Conservation (phyloP, 2,329 filamentous ascomycete genomes). For the Metarhizium anisopliae region DNA sequence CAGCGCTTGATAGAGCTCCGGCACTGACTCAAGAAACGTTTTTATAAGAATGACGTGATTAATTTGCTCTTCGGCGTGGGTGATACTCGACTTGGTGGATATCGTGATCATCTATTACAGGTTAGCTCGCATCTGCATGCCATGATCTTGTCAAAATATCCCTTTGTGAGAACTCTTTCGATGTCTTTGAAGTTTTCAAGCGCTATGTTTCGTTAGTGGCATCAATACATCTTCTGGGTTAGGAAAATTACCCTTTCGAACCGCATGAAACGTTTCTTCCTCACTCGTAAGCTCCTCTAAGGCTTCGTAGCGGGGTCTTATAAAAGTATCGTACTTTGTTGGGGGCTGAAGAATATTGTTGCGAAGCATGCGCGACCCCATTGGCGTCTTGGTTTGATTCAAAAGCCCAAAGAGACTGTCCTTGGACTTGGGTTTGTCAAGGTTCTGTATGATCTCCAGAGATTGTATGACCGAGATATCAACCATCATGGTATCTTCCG, state of each 20-base stretch:
- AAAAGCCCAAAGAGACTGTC: slow-evolving; percentile 78
- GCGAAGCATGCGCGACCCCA: slow-evolving; percentile 76
- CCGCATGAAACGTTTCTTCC: slow-evolving; percentile 75
- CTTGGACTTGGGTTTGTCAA: slow-evolving; percentile 67
- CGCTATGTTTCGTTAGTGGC: slow-evolving; percentile 32
- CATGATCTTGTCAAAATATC: slow-evolving; percentile 19
- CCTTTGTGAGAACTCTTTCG: slow-evolving; percentile 71
- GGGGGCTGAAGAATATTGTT: slow-evolving; percentile 86
- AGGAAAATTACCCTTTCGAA: slow-evolving; percentile 51
- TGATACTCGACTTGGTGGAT: slow-evolving; percentile 54
- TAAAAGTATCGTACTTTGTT: slow-evolving; percentile 54
- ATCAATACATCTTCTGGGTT: not conserved
- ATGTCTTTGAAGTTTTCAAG: slow-evolving; percentile 68
- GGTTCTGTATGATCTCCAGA: slow-evolving; percentile 83
- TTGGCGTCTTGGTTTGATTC: slow-evolving; percentile 77
- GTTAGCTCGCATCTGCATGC: not conserved
- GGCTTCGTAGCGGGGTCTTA: slow-evolving; percentile 69
- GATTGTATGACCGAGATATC: slow-evolving; percentile 81
- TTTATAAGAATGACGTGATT: slow-evolving; percentile 85
- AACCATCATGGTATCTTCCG: slow-evolving; percentile 92
- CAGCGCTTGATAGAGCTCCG: slow-evolving; percentile 59
- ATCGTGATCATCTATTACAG: slow-evolving; percentile 61
- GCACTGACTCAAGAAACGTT: slow-evolving; percentile 62
- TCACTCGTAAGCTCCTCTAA: slow-evolving; percentile 73
- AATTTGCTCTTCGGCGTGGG: slow-evolving; percentile 68